Evolutionary conservation across 2,329 filamentous ascomycete genomes (phyloP), one percentile per base, ranked within the genome.

Genomic region (Exophiala sideris): DNA sequence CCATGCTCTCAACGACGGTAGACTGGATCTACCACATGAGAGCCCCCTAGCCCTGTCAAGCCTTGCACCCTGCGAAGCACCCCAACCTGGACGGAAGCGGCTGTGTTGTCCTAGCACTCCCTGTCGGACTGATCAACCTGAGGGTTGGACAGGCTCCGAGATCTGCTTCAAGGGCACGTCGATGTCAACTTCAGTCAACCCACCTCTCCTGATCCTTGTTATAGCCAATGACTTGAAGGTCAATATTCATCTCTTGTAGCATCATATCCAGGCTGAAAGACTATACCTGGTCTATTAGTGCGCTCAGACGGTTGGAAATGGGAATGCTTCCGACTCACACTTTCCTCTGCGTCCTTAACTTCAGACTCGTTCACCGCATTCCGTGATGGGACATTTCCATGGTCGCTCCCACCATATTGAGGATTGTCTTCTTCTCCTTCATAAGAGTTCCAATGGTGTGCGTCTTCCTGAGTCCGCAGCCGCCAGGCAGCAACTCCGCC

Each of bases 241-340:
- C 82, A 52, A 88, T 79, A 63, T 86, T 84, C 54, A 88, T 71
- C 29, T 78, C 82, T 60, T 78, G 79, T 12, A 88, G 74, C 85
- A 88, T 87, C 77, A 82, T 82, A 45, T 80, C 82, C 79, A 88
- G 85, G 10, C 83, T 86, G 63, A 87, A 87, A 10, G 78, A 79
- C 82, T 84, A 60, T 33, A 5, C 16, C 20, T 20, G 36, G 48
- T 54, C 50, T 48, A 59, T 64, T 58, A 62, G 61, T 56, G 52
- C 42, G 39, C 7, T 20, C 41, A 44, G 14, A 34, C 11, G 36
- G 41, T 62, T 45, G 57, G 39, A 42, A 45, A 48, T 12, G 57
- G 46, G 49, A 21, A 50, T 58, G 8, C 52, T 54, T 42, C 34
- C 45, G n/a, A 54, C 18, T 53, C 48, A 58, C 53, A 39, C 46